A percentile compares a stretch with the other conserved stretches of the same genome.
Conservation (phyloP, 192 early-diverging fungal genomes). For the Coemansia sp. region DNA sequence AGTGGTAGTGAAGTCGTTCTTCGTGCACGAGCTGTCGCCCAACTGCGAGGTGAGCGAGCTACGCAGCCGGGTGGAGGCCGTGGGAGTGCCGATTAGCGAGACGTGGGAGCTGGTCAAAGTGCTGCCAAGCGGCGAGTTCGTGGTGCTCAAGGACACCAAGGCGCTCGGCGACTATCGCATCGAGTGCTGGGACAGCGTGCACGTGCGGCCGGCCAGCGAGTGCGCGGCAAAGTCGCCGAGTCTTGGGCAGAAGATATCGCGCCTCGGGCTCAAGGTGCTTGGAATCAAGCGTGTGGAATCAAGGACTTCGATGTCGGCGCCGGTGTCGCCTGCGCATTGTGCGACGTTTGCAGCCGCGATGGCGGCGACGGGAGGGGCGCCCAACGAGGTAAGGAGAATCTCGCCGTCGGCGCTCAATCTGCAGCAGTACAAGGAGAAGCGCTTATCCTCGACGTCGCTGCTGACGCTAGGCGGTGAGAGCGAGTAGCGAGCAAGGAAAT, state of each 20-base stretch:
- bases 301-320: not conserved
- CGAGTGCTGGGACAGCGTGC: slow-evolving; percentile 30
- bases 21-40: slow-evolving; percentile 34
- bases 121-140: slow-evolving; percentile 1
- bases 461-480: not conserved
- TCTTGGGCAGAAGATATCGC: slow-evolving; percentile 1
- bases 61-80: slow-evolving; percentile 5
- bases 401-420: slow-evolving; percentile 5
- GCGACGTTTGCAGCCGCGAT: not conserved
- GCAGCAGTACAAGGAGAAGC: not conserved
- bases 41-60: slow-evolving; percentile 28
- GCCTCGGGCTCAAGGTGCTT: not conserved
- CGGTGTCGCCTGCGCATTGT: not conserved
- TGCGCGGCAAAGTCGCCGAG: not conserved
- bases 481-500: no score
- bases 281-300: not conserved
- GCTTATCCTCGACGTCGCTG: not conserved
- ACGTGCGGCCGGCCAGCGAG: slow-evolving; percentile 1
- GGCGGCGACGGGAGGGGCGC: not conserved
- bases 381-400: slow-evolving; percentile 2
- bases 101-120: slow-evolving; percentile 20
- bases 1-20: slow-evolving; percentile 22
- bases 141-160: slow-evolving; percentile 3
- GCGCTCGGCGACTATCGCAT: slow-evolving; percentile 27
- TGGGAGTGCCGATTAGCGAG: not conserved